Base-by-base conservation (phyloP, 306 rosid genomes). In the Cyamopsis tetragonoloba region DNA sequence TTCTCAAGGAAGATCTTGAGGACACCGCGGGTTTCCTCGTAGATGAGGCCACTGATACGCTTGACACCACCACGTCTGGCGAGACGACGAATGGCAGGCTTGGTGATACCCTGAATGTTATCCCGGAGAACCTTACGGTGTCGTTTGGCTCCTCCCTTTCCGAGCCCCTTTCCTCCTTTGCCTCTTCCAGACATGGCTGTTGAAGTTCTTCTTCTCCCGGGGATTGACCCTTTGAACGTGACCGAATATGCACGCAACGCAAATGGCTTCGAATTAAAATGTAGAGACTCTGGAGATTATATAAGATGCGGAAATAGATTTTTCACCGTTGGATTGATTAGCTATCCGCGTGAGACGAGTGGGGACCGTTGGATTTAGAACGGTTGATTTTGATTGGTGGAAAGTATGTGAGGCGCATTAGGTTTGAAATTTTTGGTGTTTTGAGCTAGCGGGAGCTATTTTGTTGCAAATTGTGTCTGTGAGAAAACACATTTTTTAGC, bases 81-180 rank as follows among this genome's bases (percentile, higher is more conserved):
- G 0, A 85, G 75, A 58, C 90, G 90, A 0, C 90, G 83, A 74
- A 79, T 84, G 0, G 89, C 86, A 0, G 89, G 89, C 78, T 84
- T 84, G 0, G 86, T 84, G 0, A 84, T 84, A 2, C 89, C 89
- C 49, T 84, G 89, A 10, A 84, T 84, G 79, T 84, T 84, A 62
- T 84, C 89, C 38, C 87, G 50, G 2, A 85, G 78, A 57, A 85
- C 90, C 78, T 85, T 85, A 34, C 90, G 87, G 8, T 85, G 90
- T 0, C 87, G 84, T 37, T 85, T 85, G 0, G 90, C 90, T 13
- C 90, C 90, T 51, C 90, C 90, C 77, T 85, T 85, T 73, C 86
- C 89, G 0, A 85, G 66, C 0, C 89, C 89, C 51, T 85, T 85
- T 0, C 86, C 89, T 26, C 89, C 86, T 4, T 85, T 85, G n/a